These are phyloP conservation scores for Aureobasidium mangrovei DNA, from an alignment of 2,329 filamentous ascomycete genomes.

Conservation along the genomic window DNA sequence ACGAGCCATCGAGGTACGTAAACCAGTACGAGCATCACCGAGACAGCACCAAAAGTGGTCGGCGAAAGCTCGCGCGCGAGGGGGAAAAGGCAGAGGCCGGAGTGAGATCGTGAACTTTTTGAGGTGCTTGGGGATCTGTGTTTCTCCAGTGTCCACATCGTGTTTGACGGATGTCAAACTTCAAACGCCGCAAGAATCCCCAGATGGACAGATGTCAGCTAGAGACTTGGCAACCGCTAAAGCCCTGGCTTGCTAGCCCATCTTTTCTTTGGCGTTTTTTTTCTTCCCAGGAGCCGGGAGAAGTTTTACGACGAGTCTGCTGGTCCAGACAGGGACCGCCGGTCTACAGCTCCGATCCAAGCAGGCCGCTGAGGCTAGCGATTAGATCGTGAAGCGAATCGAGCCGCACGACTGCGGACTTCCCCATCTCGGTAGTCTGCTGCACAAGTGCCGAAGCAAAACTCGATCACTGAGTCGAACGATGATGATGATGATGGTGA, in stretches of 20 bases:
- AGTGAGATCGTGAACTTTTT: not conserved
- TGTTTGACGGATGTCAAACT: not conserved
- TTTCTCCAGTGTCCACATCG: not conserved
- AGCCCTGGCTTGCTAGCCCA: not conserved
- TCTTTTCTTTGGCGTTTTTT: not conserved
- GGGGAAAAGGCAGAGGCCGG: not conserved
- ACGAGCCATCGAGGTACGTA: too few species aligned
- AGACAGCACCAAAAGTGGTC: too few species aligned
- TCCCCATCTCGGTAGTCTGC: conserved; percentile 5
- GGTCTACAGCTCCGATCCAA: conserved; percentile 2
- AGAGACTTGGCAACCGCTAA: conserved; percentile 5
- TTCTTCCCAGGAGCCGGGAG: conserved; percentile 8
- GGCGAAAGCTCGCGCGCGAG: too few species aligned
- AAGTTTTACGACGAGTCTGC: not conserved
- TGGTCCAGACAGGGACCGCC: not conserved
- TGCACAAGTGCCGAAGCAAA: conserved; percentile 4
- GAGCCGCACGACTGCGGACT: not conserved
- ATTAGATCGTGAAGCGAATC: conserved; percentile 4
- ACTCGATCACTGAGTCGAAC: not conserved
- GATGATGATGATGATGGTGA: too few species aligned
- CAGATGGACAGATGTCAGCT: conserved; percentile 9
- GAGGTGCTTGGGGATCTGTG: not conserved
- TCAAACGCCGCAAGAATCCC: not conserved
- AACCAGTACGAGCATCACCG: too few species aligned
- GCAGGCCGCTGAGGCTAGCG: not conserved